A percentile compares a stretch with the other conserved stretches of the same genome.
Conservation (phyloP, 1,284 basidiomycete species). For the Cryptococcus jaspeensis region DNA sequence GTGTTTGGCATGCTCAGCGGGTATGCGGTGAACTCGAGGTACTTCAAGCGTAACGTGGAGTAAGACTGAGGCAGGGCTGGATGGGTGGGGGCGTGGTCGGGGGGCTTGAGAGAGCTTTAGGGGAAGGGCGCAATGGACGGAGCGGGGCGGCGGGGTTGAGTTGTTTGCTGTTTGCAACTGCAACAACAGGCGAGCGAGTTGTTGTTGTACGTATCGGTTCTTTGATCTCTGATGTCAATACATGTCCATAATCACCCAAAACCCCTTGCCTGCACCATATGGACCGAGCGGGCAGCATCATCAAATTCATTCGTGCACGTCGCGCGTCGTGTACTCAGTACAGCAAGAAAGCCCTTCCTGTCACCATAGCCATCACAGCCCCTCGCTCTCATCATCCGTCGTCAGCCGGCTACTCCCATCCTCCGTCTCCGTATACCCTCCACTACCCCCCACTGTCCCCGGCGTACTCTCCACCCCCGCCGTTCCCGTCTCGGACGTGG, state of each 20-base stretch:
- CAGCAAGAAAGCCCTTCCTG: background rate
- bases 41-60: conserved; percentile 54
- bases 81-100: background rate
- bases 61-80: background rate
- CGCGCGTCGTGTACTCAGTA: too few relatives aligned
- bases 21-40: conserved; percentile 77
- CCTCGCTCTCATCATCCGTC: background rate
- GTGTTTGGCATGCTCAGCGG: conserved; percentile 79
- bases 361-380: background rate
- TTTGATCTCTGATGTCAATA: too few relatives aligned
- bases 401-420: background rate
- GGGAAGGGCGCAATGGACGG: background rate
- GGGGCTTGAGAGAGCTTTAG: background rate
- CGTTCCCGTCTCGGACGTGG: background rate
- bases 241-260: too few relatives aligned
- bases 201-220: background rate
- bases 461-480: background rate
- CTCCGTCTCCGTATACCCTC: background rate
- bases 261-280: too few relatives aligned
- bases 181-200: background rate
- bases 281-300: too few relatives aligned
- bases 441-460: background rate
- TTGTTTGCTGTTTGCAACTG: background rate
- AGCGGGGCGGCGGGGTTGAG: background rate
- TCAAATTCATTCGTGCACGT: too few relatives aligned